Base-by-base conservation (phyloP, 345 rosid species). In the Pistacia vera region DNA sequence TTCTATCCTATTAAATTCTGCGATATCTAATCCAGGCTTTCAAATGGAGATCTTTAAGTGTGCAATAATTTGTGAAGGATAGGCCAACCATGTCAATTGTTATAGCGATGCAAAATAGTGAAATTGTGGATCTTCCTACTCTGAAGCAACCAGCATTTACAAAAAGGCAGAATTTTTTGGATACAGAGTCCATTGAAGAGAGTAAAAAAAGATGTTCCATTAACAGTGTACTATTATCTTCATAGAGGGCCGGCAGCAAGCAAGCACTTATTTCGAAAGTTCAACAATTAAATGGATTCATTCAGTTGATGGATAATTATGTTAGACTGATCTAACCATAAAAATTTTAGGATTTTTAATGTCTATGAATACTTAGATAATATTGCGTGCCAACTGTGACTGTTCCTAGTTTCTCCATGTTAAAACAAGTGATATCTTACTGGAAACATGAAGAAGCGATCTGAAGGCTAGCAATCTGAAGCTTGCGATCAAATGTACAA, bases 1-100 rank as follows among this genome's bases (percentile, higher is more conserved):
- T 18, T 49, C 33, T 8, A 48, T n/a, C 0, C 62, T 81, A 25
- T 11, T 69, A 36, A 78, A 81, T 59, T 74, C 63, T 11, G 28
- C 22, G 4, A 69, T 65, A 10, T 7, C 0, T 3, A 62, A 74
- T 33, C 33, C 73, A 10, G 17, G 59, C 33, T 38, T 28, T 16
- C 20, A 57, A 2, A 25, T 12, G 5, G 79, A 83, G 60, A 46
- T 77, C 13, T 20, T 14, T 8, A 20, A 75, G 80, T 12, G 82
- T 75, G 38, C 82, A 83, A 57, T 82, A 83, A 52, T 63, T 28
- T 1, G 80, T 74, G 11, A 58, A 78, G n/a, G 81, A 81, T 11
- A 77, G 81, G 51, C 74, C 79, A 18, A 48, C 33, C 1, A 70
- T 77, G 51, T 51, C 81, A 6, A 63, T 61, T 4, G 78, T 76